A percentile compares a stretch with the other conserved stretches of the same genome.
These are phyloP conservation scores for Recurvomyces mirabilis DNA, from an alignment of 495 filamentous ascomycete genomes.

Conservation along the genomic window DNA sequence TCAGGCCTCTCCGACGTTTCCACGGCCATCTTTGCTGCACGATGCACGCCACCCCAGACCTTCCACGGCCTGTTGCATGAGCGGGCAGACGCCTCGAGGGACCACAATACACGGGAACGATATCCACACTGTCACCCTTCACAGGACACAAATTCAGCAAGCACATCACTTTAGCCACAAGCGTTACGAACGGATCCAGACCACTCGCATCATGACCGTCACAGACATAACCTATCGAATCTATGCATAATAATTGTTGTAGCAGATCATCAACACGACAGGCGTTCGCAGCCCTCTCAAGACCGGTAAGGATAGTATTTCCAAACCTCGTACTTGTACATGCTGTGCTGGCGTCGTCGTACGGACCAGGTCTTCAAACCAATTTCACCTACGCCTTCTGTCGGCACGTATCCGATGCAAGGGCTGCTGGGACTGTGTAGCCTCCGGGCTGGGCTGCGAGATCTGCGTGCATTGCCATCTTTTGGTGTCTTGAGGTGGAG, in stretches of 20 bases:
- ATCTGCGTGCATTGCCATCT: too few relatives aligned
- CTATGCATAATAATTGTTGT: too few relatives aligned
- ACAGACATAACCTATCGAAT: too few relatives aligned
- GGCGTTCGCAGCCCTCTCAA: neutral
- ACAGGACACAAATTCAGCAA: too few relatives aligned
- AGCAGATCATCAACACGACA: too few relatives aligned
- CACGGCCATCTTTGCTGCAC: neutral
- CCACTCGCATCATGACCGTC: too few relatives aligned
- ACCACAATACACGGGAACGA: neutral
- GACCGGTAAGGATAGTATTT: neutral
- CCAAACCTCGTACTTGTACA: neutral
- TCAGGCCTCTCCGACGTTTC: neutral
- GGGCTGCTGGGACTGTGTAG: neutral
- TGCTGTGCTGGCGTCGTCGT: neutral
- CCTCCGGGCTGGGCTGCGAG: too few relatives aligned
- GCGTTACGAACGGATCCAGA: too few relatives aligned
- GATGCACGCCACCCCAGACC: neutral
- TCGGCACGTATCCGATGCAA: neutral
- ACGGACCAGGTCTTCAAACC: neutral
- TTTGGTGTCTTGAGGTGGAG: too few relatives aligned
- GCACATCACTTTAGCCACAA: too few relatives aligned
- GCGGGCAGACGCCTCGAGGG: neutral
- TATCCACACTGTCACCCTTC: neutral
- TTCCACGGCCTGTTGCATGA: slow-evolving; percentile 2
- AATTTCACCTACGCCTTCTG: neutral